A percentile compares a stretch with the other conserved stretches of the same genome.
Conservation (phyloP, 768 basidiomycete species). For the Leccinum broughii region DNA sequence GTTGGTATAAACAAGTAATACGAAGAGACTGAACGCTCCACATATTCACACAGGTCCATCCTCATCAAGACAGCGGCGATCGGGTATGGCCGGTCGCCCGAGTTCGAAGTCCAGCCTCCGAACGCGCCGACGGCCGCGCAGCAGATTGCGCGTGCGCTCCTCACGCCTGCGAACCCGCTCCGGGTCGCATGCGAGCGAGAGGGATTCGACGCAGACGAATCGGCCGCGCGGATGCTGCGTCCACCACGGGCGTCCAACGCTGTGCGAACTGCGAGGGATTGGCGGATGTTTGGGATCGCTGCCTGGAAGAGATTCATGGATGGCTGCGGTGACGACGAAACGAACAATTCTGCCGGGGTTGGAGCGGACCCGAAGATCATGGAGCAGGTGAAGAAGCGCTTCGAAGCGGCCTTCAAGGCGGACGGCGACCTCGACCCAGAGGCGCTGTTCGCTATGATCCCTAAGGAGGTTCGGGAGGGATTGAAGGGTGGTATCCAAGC, state of each 20-base stretch:
- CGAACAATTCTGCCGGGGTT: conserved; percentile 18
- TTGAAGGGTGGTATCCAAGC: conserved; percentile 4
- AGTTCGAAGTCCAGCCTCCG: conserved; percentile 46
- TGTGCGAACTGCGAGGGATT: conserved; percentile 14
- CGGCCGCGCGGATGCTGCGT: conserved; percentile 18
- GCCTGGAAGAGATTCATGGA: conserved; percentile 11
- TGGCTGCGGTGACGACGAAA: conserved; percentile 11
- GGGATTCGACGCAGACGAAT: conserved; percentile 23
- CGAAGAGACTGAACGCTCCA: neutral
- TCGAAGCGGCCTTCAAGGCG: conserved; percentile 7
- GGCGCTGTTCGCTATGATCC: conserved; percentile 12
- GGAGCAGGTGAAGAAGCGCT: conserved; percentile 11
- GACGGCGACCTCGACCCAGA: conserved; percentile 9
- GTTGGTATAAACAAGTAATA: neutral
- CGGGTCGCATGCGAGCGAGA: conserved; percentile 30
- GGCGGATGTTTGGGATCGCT: conserved; percentile 19
- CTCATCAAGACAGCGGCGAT: conserved; percentile 49
- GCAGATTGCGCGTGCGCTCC: conserved; percentile 46
- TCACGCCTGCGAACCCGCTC: conserved; percentile 25
- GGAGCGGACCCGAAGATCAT: conserved; percentile 16
- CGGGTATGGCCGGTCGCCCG: conserved; percentile 48
- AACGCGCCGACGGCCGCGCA: conserved; percentile 41
- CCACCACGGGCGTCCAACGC: conserved; percentile 8
- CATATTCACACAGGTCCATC: conserved; percentile 41
- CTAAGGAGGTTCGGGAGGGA: conserved; percentile 7